Evolutionary conservation across 2,329 filamentous ascomycete species (phyloP), one percentile per base, ranked within the genome.

Genomic region (Pseudogymnoascus sp.): DNA sequence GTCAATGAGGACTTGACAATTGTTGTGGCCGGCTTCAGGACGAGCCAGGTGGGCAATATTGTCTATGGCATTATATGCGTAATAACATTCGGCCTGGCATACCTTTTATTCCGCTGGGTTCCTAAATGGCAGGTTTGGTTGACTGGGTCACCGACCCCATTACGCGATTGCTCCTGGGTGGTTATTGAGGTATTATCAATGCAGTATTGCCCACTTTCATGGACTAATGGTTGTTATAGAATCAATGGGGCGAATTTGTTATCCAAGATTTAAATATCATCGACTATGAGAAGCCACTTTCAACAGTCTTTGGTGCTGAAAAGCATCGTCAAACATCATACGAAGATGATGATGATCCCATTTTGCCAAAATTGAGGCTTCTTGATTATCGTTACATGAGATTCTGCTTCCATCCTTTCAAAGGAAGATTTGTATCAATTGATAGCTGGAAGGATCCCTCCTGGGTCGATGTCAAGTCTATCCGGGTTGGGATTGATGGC

Each of bases 341-440:
- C 64, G 84, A 86, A 21, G 85, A 89, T 64, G 86, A 90, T 64
- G 86, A 90, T 70, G 91, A 95, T 70, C 91, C 91, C 2, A 82
- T 94, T 23, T 78, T 99, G 66, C 81, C 84, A 14, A 79, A 88
- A 65, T 80, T 99, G 16, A 86, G 88, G 25, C 89, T 87, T 62
- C 78, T 99, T 63, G 91, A 96, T 71, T 99, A 97, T 75, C 88
- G 94, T 67, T 97, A 99, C 72, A 88, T 99, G 66, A 89, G 91
- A 60, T 92, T 99, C 70, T 93, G 89, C 72, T 97, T 90, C 72
- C 91, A 99, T 71, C 92, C 93, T 0, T 72, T 91, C 11, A 89
- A 90, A 70, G 94, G 97, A 76, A 94, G 89, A 75, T 97, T 97
- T 68, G 78, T 92, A 28, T 81, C 95, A 3, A 90, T 88, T 64